phyloP scores from a whole-genome alignment of 345 rosid species.

The Gossypium arboreum region DNA sequence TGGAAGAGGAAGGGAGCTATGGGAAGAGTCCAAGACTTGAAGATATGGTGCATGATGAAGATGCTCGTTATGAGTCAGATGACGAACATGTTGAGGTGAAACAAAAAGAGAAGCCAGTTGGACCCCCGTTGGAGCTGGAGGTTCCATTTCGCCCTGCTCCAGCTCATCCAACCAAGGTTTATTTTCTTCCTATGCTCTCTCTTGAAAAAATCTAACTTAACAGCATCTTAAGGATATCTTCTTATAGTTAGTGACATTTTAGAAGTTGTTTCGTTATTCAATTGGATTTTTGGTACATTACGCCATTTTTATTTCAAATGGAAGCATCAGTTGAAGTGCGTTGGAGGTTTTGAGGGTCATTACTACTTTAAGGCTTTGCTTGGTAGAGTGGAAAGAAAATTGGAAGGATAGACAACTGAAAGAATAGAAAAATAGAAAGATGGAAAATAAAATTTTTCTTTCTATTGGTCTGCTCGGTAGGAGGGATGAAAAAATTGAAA shows the following conservation, averaged over 20 bases:
- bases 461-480: no score
- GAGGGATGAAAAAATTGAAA: no score
- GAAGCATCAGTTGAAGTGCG: neutral
- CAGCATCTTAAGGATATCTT: neutral
- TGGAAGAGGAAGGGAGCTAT: constrained; percentile 79
- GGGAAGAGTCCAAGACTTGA: constrained; percentile 67
- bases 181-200: constrained; percentile 11
- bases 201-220: neutral
- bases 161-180: constrained; percentile 72
- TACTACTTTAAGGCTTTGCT: neutral
- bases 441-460: no score
- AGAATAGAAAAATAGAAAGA: no score
- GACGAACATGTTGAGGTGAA: constrained; percentile 74
- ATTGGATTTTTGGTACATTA: neutral
- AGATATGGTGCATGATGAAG: constrained; percentile 77
- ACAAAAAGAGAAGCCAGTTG: constrained; percentile 79
- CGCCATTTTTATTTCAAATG: neutral
- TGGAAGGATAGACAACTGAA: no score
- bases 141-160: constrained; percentile 82
- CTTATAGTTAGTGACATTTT: neutral
- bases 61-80: constrained; percentile 72
- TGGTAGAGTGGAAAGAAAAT: no score
- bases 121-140: constrained; percentile 87
- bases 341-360: neutral
- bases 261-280: neutral